Percentiles rank a stretch among this genome's conserved stretches.
These are phyloP conservation scores for Saccharomycopsis sp. DNA, from an alignment of 805 yeast species.

Conservation along the genomic window DNA sequence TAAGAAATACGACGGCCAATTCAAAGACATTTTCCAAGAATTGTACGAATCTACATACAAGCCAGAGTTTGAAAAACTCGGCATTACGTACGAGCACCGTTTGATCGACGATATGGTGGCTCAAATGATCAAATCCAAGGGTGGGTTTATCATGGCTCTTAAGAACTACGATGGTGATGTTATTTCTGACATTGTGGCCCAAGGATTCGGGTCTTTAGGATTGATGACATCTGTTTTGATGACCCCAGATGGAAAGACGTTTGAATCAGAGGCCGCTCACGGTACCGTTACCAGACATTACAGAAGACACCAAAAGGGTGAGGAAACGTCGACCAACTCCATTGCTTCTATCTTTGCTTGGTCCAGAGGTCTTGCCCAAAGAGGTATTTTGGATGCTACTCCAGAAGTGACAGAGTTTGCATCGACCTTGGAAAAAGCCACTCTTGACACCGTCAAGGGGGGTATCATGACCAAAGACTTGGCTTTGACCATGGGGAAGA, in stretches of 20 bases:
- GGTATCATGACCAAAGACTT: constrained; percentile 94
- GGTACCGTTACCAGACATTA: constrained; percentile 97
- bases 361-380: constrained; percentile 88
- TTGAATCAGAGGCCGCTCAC: constrained; percentile 98
- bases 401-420: constrained; percentile 83
- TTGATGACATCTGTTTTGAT: constrained; percentile 95
- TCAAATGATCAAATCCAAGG: constrained; percentile 93
- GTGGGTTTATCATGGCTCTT: constrained; percentile 93
- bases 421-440: constrained; percentile 70
- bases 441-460: constrained; percentile 79
- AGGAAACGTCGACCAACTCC: constrained; percentile 94
- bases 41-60: constrained; percentile 68
- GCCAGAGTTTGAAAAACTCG: constrained; percentile 60
- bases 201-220: constrained; percentile 95
- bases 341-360: constrained; percentile 97
- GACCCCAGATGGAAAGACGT: constrained; percentile 95
- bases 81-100: constrained; percentile 97
- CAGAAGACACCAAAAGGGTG: constrained; percentile 93
- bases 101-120: constrained; percentile 98
- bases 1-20: constrained; percentile 90
- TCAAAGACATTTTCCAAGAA: constrained; percentile 86
- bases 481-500: constrained; percentile 83
- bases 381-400: constrained; percentile 83
- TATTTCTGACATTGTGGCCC: constrained; percentile 94
- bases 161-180: constrained; percentile 98